A percentile compares a stretch with the other conserved stretches of the same genome.
Evolutionary conservation across 306 rosid genomes (phyloP).

Genomic region (Aeschynomene evenia): DNA sequence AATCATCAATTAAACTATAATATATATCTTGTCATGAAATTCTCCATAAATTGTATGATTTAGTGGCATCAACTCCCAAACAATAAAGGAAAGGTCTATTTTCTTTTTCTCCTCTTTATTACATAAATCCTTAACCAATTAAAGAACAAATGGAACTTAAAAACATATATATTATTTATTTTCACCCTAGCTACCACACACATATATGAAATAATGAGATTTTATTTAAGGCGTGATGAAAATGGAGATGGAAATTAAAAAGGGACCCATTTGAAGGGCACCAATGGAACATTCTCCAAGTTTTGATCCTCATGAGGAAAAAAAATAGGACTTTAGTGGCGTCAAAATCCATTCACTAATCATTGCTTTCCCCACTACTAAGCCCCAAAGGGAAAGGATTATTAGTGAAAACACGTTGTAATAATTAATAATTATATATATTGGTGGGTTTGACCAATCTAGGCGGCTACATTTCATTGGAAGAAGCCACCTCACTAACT

Average conservation of each 20-base stretch:
- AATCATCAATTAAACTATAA: background rate
- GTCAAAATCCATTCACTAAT: conserved; percentile 62
- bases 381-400: conserved; percentile 25
- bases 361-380: conserved; percentile 72
- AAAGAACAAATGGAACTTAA: background rate
- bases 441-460: conserved; percentile 44
- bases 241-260: conserved; percentile 7
- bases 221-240: background rate
- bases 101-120: background rate
- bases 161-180: background rate
- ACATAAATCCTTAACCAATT: background rate
- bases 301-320: conserved; percentile 48
- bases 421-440: conserved; percentile 3
- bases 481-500: conserved; percentile 40
- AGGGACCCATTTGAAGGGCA: conserved; percentile 53
- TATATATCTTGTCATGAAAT: background rate
- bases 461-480: conserved; percentile 36
- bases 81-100: conserved; percentile 1
- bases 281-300: conserved; percentile 56
- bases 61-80: background rate
- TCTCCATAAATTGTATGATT: background rate
- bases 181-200: background rate
- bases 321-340: conserved; percentile 47
- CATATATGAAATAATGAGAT: conserved; percentile 2
- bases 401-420: conserved; percentile 22